A percentile compares a stretch with the other conserved stretches of the same genome.
phyloP scores from a whole-genome alignment of 139 green algal species.

The Coccomyxa sp. region DNA sequence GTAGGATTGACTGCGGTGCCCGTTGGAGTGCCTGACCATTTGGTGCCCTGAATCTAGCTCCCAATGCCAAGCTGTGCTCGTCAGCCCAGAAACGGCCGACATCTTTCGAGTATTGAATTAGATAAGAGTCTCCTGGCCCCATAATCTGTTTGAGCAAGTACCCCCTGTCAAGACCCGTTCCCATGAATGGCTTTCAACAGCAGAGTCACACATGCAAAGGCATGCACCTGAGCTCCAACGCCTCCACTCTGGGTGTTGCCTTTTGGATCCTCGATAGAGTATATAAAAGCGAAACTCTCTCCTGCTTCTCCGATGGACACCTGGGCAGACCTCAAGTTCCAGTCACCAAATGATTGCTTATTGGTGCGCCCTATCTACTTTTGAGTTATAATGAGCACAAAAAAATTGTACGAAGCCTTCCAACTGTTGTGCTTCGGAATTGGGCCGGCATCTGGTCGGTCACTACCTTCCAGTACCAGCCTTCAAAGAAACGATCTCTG shows the following conservation, averaged over 20 bases:
- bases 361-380: not conserved
- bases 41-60: constrained; percentile 47
- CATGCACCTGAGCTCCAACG: constrained; percentile 47
- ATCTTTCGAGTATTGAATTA: constrained; percentile 76
- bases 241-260: constrained; percentile 33
- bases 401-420: not conserved
- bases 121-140: constrained; percentile 87
- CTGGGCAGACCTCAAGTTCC: constrained; percentile 5
- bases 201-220: not conserved
- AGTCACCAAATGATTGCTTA: not conserved
- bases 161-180: not conserved
- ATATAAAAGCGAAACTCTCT: constrained; percentile 93
- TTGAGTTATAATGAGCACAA: not conserved
- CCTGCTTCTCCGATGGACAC: constrained; percentile 77
- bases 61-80: constrained; percentile 54
- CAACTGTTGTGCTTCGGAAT: not conserved
- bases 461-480: constrained; percentile 90
- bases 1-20: not conserved
- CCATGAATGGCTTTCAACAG: not conserved
- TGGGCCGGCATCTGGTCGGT: too few relatives aligned
- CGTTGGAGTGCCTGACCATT: not conserved
- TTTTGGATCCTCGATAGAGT: constrained; percentile 85
- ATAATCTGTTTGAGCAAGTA: constrained; percentile 71
- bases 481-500: constrained; percentile 84
- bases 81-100: constrained; percentile 76